Base-by-base conservation (phyloP, 805 yeast species). In the Wickerhamomyces chaumierensis region DNA sequence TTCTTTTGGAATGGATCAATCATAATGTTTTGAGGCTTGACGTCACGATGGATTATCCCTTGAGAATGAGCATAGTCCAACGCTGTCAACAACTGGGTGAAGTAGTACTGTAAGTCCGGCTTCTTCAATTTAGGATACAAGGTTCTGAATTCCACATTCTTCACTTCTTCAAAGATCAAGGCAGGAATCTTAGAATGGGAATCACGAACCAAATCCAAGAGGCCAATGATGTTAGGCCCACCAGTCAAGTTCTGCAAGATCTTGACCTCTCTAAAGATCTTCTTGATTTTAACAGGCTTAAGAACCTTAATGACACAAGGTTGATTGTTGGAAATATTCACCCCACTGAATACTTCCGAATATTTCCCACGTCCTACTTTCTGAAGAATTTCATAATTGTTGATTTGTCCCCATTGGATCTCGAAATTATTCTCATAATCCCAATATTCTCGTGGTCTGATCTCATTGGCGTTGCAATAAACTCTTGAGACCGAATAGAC, bases 1-100 rank as follows among this genome's bases (percentile, higher is more conserved):
- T 73, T 75, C 58, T 64, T 76, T 44, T 68, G 71, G 43, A 69
- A 63, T 39, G 84, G 95, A 58, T 88, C 96, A 48, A 88, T 88
- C 95, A 88, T 88, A 46, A 88, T 83, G 59, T 88, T 88, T 53
- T 88, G 95, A 11, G 96, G 96, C 60, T 88, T 88, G 40, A 88
- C 95, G 60, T 88, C 96, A 56, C 96, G 70, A 56, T 88, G 96
- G 78, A 88, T 87, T 43, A 88, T 85, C 18, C 96, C 96, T 86
- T 82, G 82, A 12, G 95, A 83, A 61, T 88, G 96, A 31, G 88
- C 78, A 57, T 74, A 88, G 56, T 88, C 95, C 48, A 88, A 67
- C 12, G 96, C 96, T 49, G 73, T 78, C 45, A 88, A 68, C 39
- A 87, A 65, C 59, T 85, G 85, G 44, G 73, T 75, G 71, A 87